Evolutionary conservation across 768 basidiomycete genomes (phyloP).

Genomic region (Mycena latifolia): DNA sequence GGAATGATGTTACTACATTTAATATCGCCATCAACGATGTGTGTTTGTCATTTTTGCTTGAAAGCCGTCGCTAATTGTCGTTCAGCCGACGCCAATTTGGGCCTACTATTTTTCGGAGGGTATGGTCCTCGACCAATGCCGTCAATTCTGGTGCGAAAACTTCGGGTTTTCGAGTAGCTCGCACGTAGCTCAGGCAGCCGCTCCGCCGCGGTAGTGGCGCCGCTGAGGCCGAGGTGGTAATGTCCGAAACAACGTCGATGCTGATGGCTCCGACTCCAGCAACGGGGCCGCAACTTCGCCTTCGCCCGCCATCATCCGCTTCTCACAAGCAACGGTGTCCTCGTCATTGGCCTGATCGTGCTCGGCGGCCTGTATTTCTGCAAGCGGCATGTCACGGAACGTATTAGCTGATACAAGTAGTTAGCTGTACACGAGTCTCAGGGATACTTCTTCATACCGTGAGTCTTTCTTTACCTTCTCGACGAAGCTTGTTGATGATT

Average conservation of each 20-base stretch:
- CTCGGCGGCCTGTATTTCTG: constrained; percentile 26
- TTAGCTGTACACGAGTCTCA: constrained; percentile 32
- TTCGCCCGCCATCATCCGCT: constrained; percentile 35
- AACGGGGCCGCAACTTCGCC: constrained; percentile 38
- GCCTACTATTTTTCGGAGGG: constrained; percentile 60
- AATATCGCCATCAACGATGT: constrained; percentile 57
- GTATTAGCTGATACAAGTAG: constrained; percentile 6
- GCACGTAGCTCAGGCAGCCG: too few species aligned
- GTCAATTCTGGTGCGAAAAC: constrained; percentile 43
- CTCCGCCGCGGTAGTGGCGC: neutral
- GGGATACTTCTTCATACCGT: constrained; percentile 33
- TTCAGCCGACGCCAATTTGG: constrained; percentile 49
- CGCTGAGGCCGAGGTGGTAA: too few species aligned
- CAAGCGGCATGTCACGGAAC: constrained; percentile 27
- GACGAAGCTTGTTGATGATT: neutral
- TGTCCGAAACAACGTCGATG: constrained; percentile 11
- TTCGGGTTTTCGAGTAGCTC: constrained; percentile 51
- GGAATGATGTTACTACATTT: constrained; percentile 54
- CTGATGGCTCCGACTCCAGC: constrained; percentile 4
- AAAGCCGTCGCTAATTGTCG: neutral
- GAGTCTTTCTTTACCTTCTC: neutral
- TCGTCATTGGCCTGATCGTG: constrained; percentile 38
- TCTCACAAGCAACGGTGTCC: constrained; percentile 40
- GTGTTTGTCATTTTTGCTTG: neutral
- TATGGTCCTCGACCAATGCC: constrained; percentile 62